Conservation (phyloP, 2,329 filamentous ascomycete genomes). For the Aspergillus oerlinghausenensis region DNA sequence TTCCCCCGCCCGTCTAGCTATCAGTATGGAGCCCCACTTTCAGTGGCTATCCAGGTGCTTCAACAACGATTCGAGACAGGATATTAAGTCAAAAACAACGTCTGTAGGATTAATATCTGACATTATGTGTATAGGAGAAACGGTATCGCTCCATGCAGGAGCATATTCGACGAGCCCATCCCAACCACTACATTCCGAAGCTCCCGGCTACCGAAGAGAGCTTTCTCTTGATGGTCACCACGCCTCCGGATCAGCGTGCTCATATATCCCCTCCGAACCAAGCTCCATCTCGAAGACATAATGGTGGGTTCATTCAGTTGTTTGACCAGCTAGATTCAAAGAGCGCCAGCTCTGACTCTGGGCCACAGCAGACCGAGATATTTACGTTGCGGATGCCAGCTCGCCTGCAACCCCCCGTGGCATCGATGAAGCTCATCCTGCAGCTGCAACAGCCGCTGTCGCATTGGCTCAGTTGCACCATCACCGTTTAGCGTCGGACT, state of each 20-base stretch:
- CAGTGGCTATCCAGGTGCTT: background rate
- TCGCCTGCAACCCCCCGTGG: constrained; percentile 65
- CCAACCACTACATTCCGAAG: constrained; percentile 95
- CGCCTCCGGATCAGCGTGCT: constrained; percentile 69
- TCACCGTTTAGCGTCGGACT: constrained; percentile 70
- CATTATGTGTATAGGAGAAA: constrained; percentile 64
- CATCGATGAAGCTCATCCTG: constrained; percentile 64
- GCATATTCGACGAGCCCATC: constrained; percentile 95
- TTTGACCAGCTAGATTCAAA: constrained; percentile 1
- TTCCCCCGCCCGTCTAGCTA: constrained; percentile 2
- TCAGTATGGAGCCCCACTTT: constrained; percentile 10
- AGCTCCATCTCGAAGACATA: constrained; percentile 30
- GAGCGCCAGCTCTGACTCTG: constrained; percentile 15
- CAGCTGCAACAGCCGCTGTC: constrained; percentile 73
- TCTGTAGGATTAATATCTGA: constrained; percentile 6
- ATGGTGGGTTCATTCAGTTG: constrained; percentile 30
- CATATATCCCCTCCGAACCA: constrained; percentile 46
- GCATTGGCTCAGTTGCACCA: constrained; percentile 81
- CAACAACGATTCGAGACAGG: background rate
- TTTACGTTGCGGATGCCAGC: constrained; percentile 64
- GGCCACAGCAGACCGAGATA: constrained; percentile 60
- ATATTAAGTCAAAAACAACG: background rate
- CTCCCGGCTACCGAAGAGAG: constrained; percentile 96
- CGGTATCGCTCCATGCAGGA: constrained; percentile 98
- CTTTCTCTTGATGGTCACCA: constrained; percentile 94